Base-by-base conservation (phyloP, 106 monocot genomes). In the Alisma plantagoaquatica region DNA sequence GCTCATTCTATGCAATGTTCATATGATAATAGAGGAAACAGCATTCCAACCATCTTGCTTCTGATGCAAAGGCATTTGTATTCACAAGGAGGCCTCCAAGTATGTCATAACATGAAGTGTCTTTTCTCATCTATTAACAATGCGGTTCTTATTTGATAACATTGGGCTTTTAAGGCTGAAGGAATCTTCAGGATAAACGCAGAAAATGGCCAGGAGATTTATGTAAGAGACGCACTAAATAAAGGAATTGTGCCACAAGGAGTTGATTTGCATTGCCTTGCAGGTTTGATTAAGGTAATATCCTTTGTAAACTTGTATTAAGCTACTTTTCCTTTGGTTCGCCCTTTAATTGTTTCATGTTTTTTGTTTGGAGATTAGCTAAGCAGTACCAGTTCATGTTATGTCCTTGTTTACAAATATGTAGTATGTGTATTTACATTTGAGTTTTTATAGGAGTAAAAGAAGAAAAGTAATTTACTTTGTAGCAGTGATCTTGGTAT, bases 1-100 rank as follows among this genome's bases (percentile, higher is more conserved):
- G 49, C 66, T 10, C n/a, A 66, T 1, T 66, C 66, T 23, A 66
- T 66, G 66, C 56, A 66, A 18, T 66, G 66, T 15, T 66, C 66
- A 1, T 66, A 47, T 47, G 66, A 66, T 24, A 33, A 6, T 2
- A 57, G 66, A 14, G 66, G 66, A 19, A 66, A 66, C 26, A 66
- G 66, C 29, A 49, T 66, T 11, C 66, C 66, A 46, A 66, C 56
- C 9, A 57, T 66, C 47, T 57, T 66, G 10, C 17, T 66, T 12
- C 25, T 56, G 14, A 46, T 66, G 66, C 66, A 66, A 27, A 66
- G 66, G 33, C 57, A 21, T 10, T 33, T 66, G 47, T 66, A 66
- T 66, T 44, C 44, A 27, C 66, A 66, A 27, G 66, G 66, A 11
- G 64, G 64, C 30, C 53, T 65, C 46, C 53, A 65, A 54, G 50